Percentiles rank a stretch among this genome's conserved stretches.
phyloP scores from a whole-genome alignment of 768 basidiomycete genomes.

The Pleurotus citrinopileatus region DNA sequence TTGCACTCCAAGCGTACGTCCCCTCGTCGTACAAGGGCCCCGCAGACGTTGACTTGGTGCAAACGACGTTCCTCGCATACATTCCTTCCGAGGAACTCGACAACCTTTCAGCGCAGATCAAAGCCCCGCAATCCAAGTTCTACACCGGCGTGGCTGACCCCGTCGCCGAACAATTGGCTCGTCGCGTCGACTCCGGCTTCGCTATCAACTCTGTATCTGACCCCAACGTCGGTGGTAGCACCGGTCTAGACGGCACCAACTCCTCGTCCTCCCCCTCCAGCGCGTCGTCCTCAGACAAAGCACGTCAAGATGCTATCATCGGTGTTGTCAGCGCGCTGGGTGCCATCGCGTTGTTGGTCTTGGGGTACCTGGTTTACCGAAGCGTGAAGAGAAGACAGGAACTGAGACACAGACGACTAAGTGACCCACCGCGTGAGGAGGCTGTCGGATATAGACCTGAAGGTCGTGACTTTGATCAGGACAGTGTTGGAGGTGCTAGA shows the following conservation, averaged over 20 bases:
- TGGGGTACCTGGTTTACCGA: conserved; percentile 70
- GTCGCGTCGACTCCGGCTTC: conserved; percentile 69
- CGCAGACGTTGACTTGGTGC: conserved; percentile 45
- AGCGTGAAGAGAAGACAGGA: conserved; percentile 66
- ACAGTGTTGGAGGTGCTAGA: conserved; percentile 69
- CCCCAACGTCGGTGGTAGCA: conserved; percentile 25
- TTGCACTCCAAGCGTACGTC: conserved; percentile 67
- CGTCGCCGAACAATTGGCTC: conserved; percentile 57
- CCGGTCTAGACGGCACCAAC: conserved; percentile 13
- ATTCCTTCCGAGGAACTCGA: conserved; percentile 57
- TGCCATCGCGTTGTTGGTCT: conserved; percentile 68
- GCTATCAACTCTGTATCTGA: conserved; percentile 46
- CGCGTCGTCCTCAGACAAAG: conserved; percentile 36
- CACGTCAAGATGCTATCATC: conserved; percentile 83
- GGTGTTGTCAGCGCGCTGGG: conserved; percentile 86
- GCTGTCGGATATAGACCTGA: conserved; percentile 48
- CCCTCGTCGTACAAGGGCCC: conserved; percentile 53
- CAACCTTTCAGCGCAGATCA: conserved; percentile 63
- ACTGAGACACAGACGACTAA: conserved; percentile 68
- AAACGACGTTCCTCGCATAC: conserved; percentile 71
- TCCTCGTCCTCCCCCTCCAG: conserved; percentile 19
- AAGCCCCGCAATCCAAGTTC: conserved; percentile 55
- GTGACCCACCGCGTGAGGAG: conserved; percentile 43
- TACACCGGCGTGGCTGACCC: conserved; percentile 49
- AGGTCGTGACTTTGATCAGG: conserved; percentile 76